These are phyloP conservation scores for Cyphellophora europaea DNA, from an alignment of 2,329 filamentous ascomycete genomes.

Conservation along the genomic window DNA sequence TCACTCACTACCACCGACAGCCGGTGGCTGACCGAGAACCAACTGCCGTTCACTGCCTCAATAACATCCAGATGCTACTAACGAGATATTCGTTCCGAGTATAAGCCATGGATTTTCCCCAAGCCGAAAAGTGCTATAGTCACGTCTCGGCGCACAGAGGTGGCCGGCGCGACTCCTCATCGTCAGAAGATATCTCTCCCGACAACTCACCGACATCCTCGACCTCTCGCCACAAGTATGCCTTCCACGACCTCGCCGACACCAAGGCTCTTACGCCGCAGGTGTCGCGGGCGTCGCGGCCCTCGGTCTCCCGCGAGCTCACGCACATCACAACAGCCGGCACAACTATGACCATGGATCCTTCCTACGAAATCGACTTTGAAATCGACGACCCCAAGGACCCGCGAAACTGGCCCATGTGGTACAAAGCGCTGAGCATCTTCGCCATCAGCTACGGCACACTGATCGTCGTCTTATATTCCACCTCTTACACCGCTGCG, in stretches of 20 bases:
- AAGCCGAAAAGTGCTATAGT: slow-evolving; percentile 4
- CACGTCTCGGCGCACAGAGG: slow-evolving; percentile 1
- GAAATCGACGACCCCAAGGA: slow-evolving; percentile 53
- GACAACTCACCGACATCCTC: slow-evolving; percentile 11
- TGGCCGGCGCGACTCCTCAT: background rate
- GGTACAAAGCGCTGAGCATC: slow-evolving; percentile 47
- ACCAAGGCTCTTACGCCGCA: slow-evolving; percentile 13
- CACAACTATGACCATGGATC: slow-evolving; percentile 38
- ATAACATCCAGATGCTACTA: no score
- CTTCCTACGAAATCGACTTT: slow-evolving; percentile 66
- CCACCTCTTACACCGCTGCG: slow-evolving; percentile 68
- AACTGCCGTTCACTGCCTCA: no score
- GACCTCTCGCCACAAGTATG: slow-evolving; percentile 1
- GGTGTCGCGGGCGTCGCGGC: slow-evolving; percentile 9
- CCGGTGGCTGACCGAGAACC: no score
- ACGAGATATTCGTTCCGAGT: no score
- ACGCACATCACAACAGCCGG: slow-evolving; percentile 35
- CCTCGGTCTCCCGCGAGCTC: slow-evolving; percentile 9
- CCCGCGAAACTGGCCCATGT: slow-evolving; percentile 59
- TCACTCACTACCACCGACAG: no score
- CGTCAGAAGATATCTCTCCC: slow-evolving; percentile 7
- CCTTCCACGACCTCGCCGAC: slow-evolving; percentile 6
- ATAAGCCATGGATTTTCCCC: slow-evolving; percentile 4
- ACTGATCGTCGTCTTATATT: slow-evolving; percentile 57
- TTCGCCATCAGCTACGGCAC: slow-evolving; percentile 49